Percentiles rank a stretch among this genome's conserved stretches.
Conservation (phyloP, 352 stramenopile genomes). For the Globisporangium heterothallicum region DNA sequence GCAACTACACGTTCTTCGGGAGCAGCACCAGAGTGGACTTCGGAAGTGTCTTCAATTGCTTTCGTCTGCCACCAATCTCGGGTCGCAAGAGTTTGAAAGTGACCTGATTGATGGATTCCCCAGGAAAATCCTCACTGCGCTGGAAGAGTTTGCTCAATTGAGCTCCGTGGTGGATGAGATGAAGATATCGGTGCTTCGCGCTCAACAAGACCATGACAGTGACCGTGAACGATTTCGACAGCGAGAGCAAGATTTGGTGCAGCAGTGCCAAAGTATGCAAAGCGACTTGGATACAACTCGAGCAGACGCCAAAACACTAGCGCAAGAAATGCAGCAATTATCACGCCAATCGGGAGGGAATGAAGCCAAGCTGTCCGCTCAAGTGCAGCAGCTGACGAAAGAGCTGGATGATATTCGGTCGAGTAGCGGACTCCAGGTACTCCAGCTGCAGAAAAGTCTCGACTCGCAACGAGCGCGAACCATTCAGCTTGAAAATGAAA, state of each 20-base stretch:
- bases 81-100: background rate
- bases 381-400: slow-evolving; percentile 45
- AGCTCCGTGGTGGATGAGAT: slow-evolving; percentile 30
- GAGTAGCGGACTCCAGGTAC: slow-evolving; percentile 27
- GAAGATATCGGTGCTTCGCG: slow-evolving; percentile 37
- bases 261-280: slow-evolving; percentile 21
- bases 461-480: slow-evolving; percentile 41
- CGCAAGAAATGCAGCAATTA: slow-evolving; percentile 46
- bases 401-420: slow-evolving; percentile 40
- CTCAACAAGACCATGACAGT: slow-evolving; percentile 43
- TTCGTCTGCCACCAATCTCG: slow-evolving; percentile 2
- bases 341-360: slow-evolving; percentile 29
- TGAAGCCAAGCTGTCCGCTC: slow-evolving; percentile 30
- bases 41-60: slow-evolving; percentile 31
- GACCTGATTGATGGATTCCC: slow-evolving; percentile 16
- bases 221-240: slow-evolving; percentile 29
- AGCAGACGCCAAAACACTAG: slow-evolving; percentile 39
- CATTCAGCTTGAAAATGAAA: slow-evolving; percentile 49
- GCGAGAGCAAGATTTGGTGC: slow-evolving; percentile 39
- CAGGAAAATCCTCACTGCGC: slow-evolving; percentile 8
- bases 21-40: slow-evolving; percentile 20
- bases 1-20: slow-evolving; percentile 28
- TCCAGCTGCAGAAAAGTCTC: slow-evolving; percentile 58
- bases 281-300: slow-evolving; percentile 34
- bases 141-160: slow-evolving; percentile 21